Conservation (phyloP, 176 grass and related monocot genomes). For the Phragmites australis region DNA sequence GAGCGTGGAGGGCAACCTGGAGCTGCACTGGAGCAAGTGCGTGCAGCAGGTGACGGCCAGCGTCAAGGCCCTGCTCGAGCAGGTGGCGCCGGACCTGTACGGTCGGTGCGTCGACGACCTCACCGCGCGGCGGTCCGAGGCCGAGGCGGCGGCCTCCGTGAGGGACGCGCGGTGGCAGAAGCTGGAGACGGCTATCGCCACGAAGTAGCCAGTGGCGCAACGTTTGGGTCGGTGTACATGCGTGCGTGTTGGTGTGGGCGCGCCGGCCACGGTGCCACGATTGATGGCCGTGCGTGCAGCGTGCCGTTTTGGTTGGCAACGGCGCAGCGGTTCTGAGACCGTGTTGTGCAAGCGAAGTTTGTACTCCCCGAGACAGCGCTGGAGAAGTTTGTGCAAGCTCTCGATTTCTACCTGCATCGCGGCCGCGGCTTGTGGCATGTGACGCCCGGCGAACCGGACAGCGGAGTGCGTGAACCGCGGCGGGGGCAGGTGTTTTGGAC, state of each 20-base stretch:
- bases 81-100: slow-evolving; percentile 61
- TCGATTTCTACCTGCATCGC: neutral
- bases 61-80: slow-evolving; percentile 63
- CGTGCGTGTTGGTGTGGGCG: neutral
- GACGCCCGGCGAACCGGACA: neutral
- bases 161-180: slow-evolving; percentile 53
- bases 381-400: neutral
- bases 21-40: slow-evolving; percentile 82
- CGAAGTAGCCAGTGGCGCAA: neutral
- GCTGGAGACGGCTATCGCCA: slow-evolving; percentile 47
- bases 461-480: slow-evolving; percentile 22
- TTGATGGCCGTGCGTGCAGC: neutral
- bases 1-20: slow-evolving; percentile 73
- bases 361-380: neutral
- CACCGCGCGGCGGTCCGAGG: slow-evolving; percentile 13
- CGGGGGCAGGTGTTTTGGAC: slow-evolving; percentile 26
- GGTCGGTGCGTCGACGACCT: slow-evolving; percentile 49
- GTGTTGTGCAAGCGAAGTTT: slow-evolving; percentile 42
- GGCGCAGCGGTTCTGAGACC: neutral
- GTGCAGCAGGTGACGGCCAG: slow-evolving; percentile 67
- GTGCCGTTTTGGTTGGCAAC: neutral
- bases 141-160: slow-evolving; percentile 26
- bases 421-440: neutral
- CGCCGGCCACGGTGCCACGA: neutral
- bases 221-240: neutral